phyloP scores from a whole-genome alignment of 2,329 filamentous ascomycete genomes.

The Fonsecaea multimorphosa region DNA sequence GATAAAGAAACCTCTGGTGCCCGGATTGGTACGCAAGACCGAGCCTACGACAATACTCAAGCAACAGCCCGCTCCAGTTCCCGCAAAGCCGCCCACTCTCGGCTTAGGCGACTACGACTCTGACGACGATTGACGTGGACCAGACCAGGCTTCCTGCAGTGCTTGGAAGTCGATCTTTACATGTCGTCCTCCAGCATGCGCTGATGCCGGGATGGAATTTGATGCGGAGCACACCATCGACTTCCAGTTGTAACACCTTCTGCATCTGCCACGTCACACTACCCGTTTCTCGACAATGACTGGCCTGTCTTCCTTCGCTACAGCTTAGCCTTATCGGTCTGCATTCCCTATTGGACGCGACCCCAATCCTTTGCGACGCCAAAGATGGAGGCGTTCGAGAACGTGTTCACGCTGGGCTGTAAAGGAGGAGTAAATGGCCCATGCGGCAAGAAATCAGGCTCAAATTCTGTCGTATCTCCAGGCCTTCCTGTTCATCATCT shows the following conservation, averaged over 20 bases:
- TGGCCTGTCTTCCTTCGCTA: neutral
- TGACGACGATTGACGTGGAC: slow-evolving; percentile 32
- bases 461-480: neutral
- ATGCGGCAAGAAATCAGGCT: neutral
- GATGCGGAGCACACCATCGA: neutral
- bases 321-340: neutral
- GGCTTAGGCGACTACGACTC: slow-evolving; percentile 38
- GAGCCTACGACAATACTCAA: slow-evolving; percentile 18
- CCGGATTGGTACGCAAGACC: slow-evolving; percentile 77
- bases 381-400: neutral
- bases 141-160: slow-evolving; percentile 1
- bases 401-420: neutral
- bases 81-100: slow-evolving; percentile 24
- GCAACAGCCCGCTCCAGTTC: slow-evolving; percentile 12
- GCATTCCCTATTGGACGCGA: slow-evolving; percentile 1
- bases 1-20: slow-evolving; percentile 82
- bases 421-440: neutral
- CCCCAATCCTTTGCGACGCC: neutral
- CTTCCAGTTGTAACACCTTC: neutral
- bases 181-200: neutral
- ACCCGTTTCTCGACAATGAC: neutral
- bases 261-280: slow-evolving; percentile 18
- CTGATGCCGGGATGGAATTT: neutral
- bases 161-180: neutral
- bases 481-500: neutral